Evolutionary conservation across 345 rosid species (phyloP).

Genomic region (Acer negundo): DNA sequence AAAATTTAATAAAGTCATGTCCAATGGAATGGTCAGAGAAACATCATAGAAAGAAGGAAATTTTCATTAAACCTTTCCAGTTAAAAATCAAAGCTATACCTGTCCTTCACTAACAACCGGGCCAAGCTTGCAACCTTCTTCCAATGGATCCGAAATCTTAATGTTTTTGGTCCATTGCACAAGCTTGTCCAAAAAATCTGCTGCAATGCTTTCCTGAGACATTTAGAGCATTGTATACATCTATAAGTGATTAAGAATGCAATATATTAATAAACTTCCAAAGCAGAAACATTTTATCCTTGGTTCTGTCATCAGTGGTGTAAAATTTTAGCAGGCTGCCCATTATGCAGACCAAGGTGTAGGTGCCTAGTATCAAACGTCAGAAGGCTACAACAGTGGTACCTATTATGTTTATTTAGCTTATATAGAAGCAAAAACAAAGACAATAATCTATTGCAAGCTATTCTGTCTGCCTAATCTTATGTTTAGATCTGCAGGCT

Average conservation of each 20-base stretch:
- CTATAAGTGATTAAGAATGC: background rate
- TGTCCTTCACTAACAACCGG: conserved; percentile 85
- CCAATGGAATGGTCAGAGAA: background rate
- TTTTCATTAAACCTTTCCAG: background rate
- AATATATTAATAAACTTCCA: background rate
- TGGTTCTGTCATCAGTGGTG: background rate
- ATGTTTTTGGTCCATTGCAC: conserved; percentile 79
- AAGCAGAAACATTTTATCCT: background rate
- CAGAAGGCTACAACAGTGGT: conserved; percentile 4
- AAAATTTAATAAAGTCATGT: background rate
- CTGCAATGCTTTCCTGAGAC: conserved; percentile 75
- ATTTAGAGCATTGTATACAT: conserved; percentile 18
- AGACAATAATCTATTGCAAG: background rate
- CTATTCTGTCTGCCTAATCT: background rate
- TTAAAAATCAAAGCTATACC: conserved; percentile 39
- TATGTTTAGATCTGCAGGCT: background rate
- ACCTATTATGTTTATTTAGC: background rate
- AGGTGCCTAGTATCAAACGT: background rate
- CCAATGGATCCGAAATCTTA: conserved; percentile 88
- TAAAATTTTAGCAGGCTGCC: background rate
- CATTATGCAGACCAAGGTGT: background rate
- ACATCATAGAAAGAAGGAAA: background rate
- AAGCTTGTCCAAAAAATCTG: conserved; percentile 65
- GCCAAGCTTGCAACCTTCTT: conserved; percentile 94
- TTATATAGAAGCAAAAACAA: background rate